Base-by-base conservation (phyloP, 805 yeast genomes). In the Martiniozyma abietophila region DNA sequence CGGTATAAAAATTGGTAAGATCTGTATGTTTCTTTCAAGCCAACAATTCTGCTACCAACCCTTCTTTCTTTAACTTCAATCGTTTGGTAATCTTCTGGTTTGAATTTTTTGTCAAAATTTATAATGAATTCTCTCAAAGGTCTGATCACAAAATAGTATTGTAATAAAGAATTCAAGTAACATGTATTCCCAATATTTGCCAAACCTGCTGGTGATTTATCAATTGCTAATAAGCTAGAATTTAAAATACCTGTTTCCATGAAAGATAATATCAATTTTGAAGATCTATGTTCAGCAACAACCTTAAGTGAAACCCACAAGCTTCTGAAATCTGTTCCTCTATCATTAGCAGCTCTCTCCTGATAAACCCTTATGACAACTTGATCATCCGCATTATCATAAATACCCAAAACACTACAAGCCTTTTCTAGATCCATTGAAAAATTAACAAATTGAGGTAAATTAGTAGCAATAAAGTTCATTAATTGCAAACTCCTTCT, bases 181-280 rank as follows among this genome's bases (percentile, higher is more conserved):
- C 98, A 92, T 0, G 98, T 89, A 53, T 92, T 92, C 17, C 98
- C 98, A 42, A 86, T 88, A 52, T 92, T 92, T 56, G 80, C 83
- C 50, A 92, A 65, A 0, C 98, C 98, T 4, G 85, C 83, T 0
- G 98, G 98, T 73, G 89, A 77, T 32, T 72, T 69, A 11, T 71
- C 76, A 0, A 74, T 70, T 0, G 86, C 77, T 14, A 81, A 54
- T 2, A 69, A 54, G 8, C 67, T 58, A 4, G 75, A 69, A 50
- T 80, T 83, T 24, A 80, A 60, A 15, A 67, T 57, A 0, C 95
- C 94, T 0, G 74, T 65, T 25, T 61, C 62, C 21, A 85, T 56
- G 46, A 67, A 85, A 9, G 74, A 65, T 4, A 52, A 49, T 11
- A 85, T 66, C 10, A 78, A 50, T 26, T 67, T 65, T 6, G 86